Evolutionary conservation across 1,284 basidiomycete species (phyloP).

Genomic region (Pseudozyma hubeiensis): DNA sequence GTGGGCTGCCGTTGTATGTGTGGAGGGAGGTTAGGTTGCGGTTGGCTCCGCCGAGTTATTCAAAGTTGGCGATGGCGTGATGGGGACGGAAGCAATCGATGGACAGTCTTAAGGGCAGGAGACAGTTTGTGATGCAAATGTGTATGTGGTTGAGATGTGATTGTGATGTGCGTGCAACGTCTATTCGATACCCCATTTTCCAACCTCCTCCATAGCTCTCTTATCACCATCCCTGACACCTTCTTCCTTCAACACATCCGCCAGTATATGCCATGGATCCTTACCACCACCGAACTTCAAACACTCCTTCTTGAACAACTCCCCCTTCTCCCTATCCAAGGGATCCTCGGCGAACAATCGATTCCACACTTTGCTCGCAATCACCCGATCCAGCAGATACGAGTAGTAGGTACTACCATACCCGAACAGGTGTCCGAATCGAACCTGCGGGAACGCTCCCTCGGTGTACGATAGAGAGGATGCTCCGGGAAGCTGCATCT

Average conservation of each 20-base stretch:
- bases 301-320: slow-evolving; percentile 82
- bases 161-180: neutral
- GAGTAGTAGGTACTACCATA: slow-evolving; percentile 98
- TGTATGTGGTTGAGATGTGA: slow-evolving; percentile 1
- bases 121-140: neutral
- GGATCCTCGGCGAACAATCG: slow-evolving; percentile 76
- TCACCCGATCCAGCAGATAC: slow-evolving; percentile 94
- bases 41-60: slow-evolving; percentile 91
- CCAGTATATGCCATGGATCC: slow-evolving; percentile 94
- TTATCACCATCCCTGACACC: slow-evolving; percentile 71
- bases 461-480: slow-evolving; percentile 22
- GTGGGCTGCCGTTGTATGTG: slow-evolving; percentile 88
- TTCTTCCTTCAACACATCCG: slow-evolving; percentile 73
- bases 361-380: slow-evolving; percentile 88
- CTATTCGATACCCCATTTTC: slow-evolving; percentile 69
- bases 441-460: slow-evolving; percentile 78
- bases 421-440: slow-evolving; percentile 93
- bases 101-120: too few species aligned
- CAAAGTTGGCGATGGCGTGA: slow-evolving; percentile 74
- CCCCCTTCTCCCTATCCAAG: slow-evolving; percentile 72
- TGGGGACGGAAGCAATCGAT: neutral
- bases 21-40: slow-evolving; percentile 87
- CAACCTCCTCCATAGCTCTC: slow-evolving; percentile 87
- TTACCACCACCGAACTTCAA: slow-evolving; percentile 86
- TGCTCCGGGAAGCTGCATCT: slow-evolving; percentile 44